Evolutionary conservation across 331 rosid species (phyloP).

Genomic region (Saraca asoca): DNA sequence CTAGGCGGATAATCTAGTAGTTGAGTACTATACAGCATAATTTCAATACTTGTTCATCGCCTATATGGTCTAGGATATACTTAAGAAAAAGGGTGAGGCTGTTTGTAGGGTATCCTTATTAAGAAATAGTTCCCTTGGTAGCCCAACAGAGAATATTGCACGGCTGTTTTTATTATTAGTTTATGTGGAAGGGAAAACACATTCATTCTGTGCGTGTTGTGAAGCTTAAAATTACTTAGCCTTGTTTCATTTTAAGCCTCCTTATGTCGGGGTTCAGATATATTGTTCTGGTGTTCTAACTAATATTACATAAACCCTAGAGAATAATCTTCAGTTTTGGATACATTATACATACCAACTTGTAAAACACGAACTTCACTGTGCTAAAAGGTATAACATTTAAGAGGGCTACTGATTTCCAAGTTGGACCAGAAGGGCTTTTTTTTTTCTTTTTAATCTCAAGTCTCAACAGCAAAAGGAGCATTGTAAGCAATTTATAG

Average conservation of each 20-base stretch:
- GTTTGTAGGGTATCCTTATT: conserved; percentile 41
- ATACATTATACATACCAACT: conserved; percentile 15
- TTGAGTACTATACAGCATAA: conserved; percentile 33
- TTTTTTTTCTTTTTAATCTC: conserved; percentile 34
- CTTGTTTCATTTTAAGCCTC: conserved; percentile 28
- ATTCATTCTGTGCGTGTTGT: conserved; percentile 28
- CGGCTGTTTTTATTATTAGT: conserved; percentile 35
- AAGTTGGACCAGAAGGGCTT: conserved; percentile 34
- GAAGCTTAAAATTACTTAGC: conserved; percentile 7
- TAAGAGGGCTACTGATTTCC: conserved; percentile 23
- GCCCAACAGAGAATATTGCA: conserved; percentile 39
- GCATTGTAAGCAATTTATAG: conserved; percentile 32
- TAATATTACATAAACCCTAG: conserved; percentile 42
- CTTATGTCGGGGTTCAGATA: conserved; percentile 26
- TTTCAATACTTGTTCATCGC: conserved; percentile 34
- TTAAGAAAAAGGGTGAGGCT: conserved; percentile 29
- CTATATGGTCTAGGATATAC: conserved; percentile 35
- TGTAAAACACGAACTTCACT: conserved; percentile 37
- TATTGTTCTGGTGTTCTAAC: conserved; percentile 25
- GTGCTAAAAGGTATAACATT: conserved; percentile 36
- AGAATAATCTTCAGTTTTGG: conserved; percentile 31
- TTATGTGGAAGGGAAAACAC: conserved; percentile 14
- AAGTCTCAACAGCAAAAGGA: conserved; percentile 34
- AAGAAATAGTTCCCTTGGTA: conserved; percentile 33
- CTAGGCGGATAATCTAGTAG: conserved; percentile 8